These are phyloP conservation scores for Cryphonectria radicalis DNA, from an alignment of 2,329 filamentous ascomycete genomes.

Conservation along the genomic window DNA sequence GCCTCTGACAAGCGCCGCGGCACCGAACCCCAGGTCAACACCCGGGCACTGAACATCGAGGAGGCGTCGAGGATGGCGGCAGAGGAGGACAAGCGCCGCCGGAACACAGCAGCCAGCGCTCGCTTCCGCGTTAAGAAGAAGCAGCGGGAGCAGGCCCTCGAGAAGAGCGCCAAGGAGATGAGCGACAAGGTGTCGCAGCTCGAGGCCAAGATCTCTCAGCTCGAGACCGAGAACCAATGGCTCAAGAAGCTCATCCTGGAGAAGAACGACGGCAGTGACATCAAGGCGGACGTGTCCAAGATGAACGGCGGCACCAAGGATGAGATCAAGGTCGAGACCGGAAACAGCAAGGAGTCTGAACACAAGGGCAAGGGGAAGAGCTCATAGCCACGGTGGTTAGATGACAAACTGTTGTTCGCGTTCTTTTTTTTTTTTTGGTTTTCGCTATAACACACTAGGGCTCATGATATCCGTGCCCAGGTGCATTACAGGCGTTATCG, in stretches of 20 bases:
- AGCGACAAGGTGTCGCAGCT: slow-evolving; percentile 76
- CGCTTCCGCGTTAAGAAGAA: slow-evolving; percentile 96
- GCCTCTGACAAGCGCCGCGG: slow-evolving; percentile 51
- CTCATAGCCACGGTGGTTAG: slow-evolving; percentile 19
- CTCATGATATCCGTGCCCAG: slow-evolving; percentile 18
- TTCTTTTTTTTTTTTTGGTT: slow-evolving; percentile 12
- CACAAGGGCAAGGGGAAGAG: slow-evolving; percentile 22
- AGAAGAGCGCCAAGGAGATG: slow-evolving; percentile 81
- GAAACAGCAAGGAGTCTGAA: slow-evolving; percentile 12
- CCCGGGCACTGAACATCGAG: slow-evolving; percentile 62
- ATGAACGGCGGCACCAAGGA: slow-evolving; percentile 50
- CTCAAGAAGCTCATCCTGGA: slow-evolving; percentile 79
- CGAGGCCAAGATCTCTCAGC: slow-evolving; percentile 73
- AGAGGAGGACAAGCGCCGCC: slow-evolving; percentile 87
- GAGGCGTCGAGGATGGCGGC: slow-evolving; percentile 74
- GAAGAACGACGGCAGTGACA: slow-evolving; percentile 68
- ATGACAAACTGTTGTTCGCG: slow-evolving; percentile 2
- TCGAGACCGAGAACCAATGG: slow-evolving; percentile 86
- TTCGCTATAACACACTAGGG: slow-evolving; percentile 19
- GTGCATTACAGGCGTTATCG: slow-evolving; percentile 27
- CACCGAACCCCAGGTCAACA: slow-evolving; percentile 46
- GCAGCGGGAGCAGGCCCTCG: slow-evolving; percentile 85
- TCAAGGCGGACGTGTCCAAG: slow-evolving; percentile 54
- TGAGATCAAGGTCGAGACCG: slow-evolving; percentile 31
- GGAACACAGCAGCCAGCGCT: slow-evolving; percentile 86